A percentile compares a stretch with the other conserved stretches of the same genome.
phyloP scores from a whole-genome alignment of 805 yeast genomes.

The Zygosaccharomyces siamensis region DNA sequence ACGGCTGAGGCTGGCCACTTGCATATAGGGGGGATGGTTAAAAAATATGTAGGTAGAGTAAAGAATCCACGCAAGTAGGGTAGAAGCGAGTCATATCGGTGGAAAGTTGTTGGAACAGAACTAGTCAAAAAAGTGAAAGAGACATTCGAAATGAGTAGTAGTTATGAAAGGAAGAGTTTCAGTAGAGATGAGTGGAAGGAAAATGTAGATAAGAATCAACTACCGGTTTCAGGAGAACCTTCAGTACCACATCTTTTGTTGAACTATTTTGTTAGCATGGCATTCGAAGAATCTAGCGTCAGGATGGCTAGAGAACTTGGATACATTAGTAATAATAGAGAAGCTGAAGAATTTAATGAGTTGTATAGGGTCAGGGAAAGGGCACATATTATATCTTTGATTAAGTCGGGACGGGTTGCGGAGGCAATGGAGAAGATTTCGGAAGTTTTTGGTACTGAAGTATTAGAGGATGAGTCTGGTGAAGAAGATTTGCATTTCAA shows the following conservation, averaged over 20 bases:
- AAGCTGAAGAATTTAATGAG: constrained; percentile 30
- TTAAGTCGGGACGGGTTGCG: constrained; percentile 25
- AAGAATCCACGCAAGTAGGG: too few relatives aligned
- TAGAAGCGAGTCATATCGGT: neutral
- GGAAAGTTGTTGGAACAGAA: constrained; percentile 5
- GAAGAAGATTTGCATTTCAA: constrained; percentile 68
- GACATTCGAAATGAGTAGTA: neutral
- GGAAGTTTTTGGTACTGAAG: constrained; percentile 25
- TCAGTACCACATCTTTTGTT: constrained; percentile 44
- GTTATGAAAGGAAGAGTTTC: constrained; percentile 23
- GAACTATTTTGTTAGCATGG: constrained; percentile 73
- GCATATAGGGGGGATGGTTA: neutral
- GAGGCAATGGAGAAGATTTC: constrained; percentile 33
- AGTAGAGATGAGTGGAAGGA: constrained; percentile 29
- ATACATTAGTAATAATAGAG: constrained; percentile 22
- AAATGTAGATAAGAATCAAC: constrained; percentile 19
- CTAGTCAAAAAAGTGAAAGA: neutral
- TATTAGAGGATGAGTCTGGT: constrained; percentile 19
- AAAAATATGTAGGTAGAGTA: neutral
- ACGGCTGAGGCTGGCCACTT: constrained; percentile 1
- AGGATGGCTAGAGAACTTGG: constrained; percentile 57
- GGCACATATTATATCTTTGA: constrained; percentile 23
- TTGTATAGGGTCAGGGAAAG: constrained; percentile 28
- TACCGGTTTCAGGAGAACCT: constrained; percentile 32
- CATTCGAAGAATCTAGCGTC: constrained; percentile 63